Base-by-base conservation (phyloP, 73 alveolate genomes). In the Halteria grandinella region DNA sequence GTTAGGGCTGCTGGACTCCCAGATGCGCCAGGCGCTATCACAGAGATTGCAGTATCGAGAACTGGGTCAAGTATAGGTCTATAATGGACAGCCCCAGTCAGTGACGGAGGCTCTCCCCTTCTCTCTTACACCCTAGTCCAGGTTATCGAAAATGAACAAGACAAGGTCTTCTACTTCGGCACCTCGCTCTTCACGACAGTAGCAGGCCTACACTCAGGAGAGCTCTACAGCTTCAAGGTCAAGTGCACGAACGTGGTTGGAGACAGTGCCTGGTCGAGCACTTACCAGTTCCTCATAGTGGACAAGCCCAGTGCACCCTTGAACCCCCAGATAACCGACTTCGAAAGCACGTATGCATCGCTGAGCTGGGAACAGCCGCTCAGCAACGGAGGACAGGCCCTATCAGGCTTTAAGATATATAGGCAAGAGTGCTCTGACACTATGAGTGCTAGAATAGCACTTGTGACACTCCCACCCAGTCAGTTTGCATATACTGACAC, bases 281-380 rank as follows among this genome's bases (percentile, higher is more conserved):
- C 43, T 21, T 85, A 62, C 72, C 20, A 59, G 36, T 84, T 90
- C 82, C 48, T 60, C 32, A 77, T 84, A 0, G 87, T 54, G 1
- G 79, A 41, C 21, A 52, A 53, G 21, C 97, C 97, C 50, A 71
- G 89, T 18, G 71, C 88, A 18, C 97, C 97, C 12, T 55, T 85
- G 20, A 70, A 71, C 70, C 53, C 85, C 25, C 60, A 5, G 39
- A 75, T 85, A 0, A 33, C 12, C 11, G 36, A 73, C 44, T 72
- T 32, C 40, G 80, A 73, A 47, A 69, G 60, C 48, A 52, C 83
- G 40, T 55, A 57, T 32, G 89, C 76, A 20, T 23, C 53, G 6
- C 55, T 90, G 62, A 24, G 52, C 10, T 90, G 97, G 97, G 84
- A 58, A 21, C 82, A 69, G 33, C 97, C 97, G 37, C 71, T 90